Base-by-base conservation (phyloP, 1,139 yeast genomes). In the Kurtzmaniella natalensis region DNA sequence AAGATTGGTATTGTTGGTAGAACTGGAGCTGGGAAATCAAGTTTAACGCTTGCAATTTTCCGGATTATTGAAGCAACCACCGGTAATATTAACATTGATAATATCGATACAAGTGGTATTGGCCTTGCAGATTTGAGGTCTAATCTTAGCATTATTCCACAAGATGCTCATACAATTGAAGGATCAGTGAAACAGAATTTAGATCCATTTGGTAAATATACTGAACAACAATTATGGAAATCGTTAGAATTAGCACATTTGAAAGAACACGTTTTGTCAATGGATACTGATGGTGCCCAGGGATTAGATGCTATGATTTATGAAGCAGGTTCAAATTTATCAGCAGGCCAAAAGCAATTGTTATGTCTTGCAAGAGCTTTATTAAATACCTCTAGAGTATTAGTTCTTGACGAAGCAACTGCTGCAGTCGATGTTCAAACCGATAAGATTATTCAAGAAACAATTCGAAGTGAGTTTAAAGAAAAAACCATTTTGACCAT, bases 21-120 rank as follows among this genome's bases (percentile, higher is more conserved):
- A 44, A 64, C 70, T 3, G 70, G 70, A 7, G 69, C 70, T 3
- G 70, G 70, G 5, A 64, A 64, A 38, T 61, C 67, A 5, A 55
- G 68, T 0, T 51, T 64, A 23, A 56, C 69, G 2, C 49, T 63
- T 37, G 68, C 70, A 1, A 44, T 64, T 10, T 64, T 63, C 51
- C 51, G 70, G 22, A 59, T 64, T 9, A 55, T 64, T 28, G 70
- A 64, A 44, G 57, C 68, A 4, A 48, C 56, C 11, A 26, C 37
- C 1, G 70, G 70, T 3, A 45, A 50, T 32, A 58, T 64, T 27
- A 57, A 52, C 21, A 59, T 63, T 29, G 70, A 63, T 41, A 53
- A 50, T 3, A 30, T 59, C 6, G 49, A 60, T 36, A 61, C 64
- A 10, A 51, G 59, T 31, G 37, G 46, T 13, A 40, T 63, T 30